A percentile compares a stretch with the other conserved stretches of the same genome.
These are phyloP conservation scores for Myriangium duriaei DNA, from an alignment of 2,329 filamentous ascomycete genomes.

Conservation along the genomic window DNA sequence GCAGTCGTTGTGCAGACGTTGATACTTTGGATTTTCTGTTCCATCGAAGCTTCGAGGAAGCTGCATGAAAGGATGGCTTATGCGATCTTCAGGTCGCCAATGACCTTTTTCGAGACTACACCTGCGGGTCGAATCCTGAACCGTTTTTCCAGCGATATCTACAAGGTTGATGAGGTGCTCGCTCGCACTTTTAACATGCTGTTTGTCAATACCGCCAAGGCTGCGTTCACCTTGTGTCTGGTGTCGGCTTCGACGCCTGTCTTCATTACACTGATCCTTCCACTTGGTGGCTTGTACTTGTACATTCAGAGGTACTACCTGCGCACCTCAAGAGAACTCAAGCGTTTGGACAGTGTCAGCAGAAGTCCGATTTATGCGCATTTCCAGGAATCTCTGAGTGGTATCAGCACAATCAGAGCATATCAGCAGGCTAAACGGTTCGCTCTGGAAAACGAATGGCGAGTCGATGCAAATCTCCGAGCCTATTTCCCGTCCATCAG, in stretches of 20 bases:
- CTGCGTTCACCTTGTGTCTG: slow-evolving; percentile 69
- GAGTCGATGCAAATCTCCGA: slow-evolving; percentile 84
- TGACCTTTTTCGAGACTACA: slow-evolving; percentile 98
- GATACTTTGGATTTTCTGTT: slow-evolving; percentile 98
- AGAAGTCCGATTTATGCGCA: slow-evolving; percentile 95
- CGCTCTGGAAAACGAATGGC: slow-evolving; percentile 89
- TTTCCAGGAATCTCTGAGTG: slow-evolving; percentile 92
- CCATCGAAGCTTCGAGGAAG: slow-evolving; percentile 94
- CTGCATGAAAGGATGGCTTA: slow-evolving; percentile 95
- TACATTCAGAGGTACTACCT: slow-evolving; percentile 97
- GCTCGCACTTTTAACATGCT: slow-evolving; percentile 96
- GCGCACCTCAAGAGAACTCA: slow-evolving; percentile 87
- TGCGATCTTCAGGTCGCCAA: slow-evolving; percentile 92
- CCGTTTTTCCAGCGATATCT: slow-evolving; percentile 78
- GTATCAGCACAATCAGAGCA: slow-evolving; percentile 87
- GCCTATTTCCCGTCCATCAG: slow-evolving; percentile 95
- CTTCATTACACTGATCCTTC: slow-evolving; percentile 70
- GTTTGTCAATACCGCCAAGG: slow-evolving; percentile 37
- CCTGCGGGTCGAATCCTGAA: slow-evolving; percentile 94
- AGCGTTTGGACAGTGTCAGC: slow-evolving; percentile 88
- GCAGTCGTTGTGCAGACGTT: slow-evolving; percentile 86
- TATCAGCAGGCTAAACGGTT: slow-evolving; percentile 85
- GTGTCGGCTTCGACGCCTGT: slow-evolving; percentile 71
- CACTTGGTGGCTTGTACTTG: slow-evolving; percentile 68
- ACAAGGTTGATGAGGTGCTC: slow-evolving; percentile 80